These are phyloP conservation scores for Trypanosoma grayi DNA, from an alignment of 208 protist species.

Conservation along the genomic window DNA sequence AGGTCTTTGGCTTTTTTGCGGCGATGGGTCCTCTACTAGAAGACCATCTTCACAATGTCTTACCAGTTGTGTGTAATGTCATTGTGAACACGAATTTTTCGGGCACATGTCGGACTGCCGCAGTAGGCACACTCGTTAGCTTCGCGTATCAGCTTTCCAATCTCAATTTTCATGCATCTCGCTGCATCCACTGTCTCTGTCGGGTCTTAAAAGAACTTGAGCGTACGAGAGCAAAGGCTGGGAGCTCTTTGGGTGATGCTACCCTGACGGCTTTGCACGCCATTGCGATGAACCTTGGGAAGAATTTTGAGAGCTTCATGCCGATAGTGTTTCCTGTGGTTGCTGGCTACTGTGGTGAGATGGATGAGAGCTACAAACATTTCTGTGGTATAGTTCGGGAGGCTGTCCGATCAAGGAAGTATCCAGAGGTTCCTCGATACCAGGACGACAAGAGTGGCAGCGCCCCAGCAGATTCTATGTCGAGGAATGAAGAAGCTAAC, in stretches of 20 bases:
- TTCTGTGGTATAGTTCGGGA: slow-evolving; percentile 24
- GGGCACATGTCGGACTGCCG: slow-evolving; percentile 46
- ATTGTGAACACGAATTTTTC: slow-evolving; percentile 56
- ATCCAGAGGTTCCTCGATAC: not conserved
- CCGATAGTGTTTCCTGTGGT: slow-evolving; percentile 72
- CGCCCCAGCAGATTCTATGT: not conserved
- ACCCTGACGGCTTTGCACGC: slow-evolving; percentile 57
- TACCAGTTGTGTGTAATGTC: slow-evolving; percentile 80
- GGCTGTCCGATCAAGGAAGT: slow-evolving; percentile 2
- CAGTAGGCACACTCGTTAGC: slow-evolving; percentile 60
- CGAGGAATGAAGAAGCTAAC: not conserved
- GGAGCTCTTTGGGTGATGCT: slow-evolving; percentile 49
- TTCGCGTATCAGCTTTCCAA: slow-evolving; percentile 67
- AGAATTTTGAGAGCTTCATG: slow-evolving; percentile 79
- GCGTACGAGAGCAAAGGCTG: not conserved
- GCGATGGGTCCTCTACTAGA: slow-evolving; percentile 75
- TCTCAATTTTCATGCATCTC: slow-evolving; percentile 69
- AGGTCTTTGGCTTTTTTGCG: slow-evolving; percentile 75
- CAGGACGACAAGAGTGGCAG: not conserved
- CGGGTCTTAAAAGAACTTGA: slow-evolving; percentile 70
- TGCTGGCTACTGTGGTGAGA: slow-evolving; percentile 51
- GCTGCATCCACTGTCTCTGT: slow-evolving; percentile 80
- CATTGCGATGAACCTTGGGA: slow-evolving; percentile 75
- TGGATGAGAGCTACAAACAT: slow-evolving; percentile 8
- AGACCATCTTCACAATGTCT: slow-evolving; percentile 72